Evolutionary conservation across 306 rosid species (phyloP).

Genomic region (Vicia villosa): DNA sequence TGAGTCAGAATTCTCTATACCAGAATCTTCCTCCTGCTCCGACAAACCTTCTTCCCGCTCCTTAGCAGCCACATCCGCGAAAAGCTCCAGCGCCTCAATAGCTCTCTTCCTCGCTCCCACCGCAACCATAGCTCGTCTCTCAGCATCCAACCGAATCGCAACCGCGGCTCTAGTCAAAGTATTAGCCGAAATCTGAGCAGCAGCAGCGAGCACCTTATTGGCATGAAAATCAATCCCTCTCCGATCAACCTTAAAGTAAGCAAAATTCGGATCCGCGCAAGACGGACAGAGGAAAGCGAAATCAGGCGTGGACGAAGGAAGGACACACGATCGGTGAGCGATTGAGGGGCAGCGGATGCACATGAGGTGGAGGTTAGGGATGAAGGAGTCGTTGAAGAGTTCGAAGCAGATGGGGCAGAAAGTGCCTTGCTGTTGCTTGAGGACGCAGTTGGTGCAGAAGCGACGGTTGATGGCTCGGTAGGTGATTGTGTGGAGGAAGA

Average conservation of each 20-base stretch:
- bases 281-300: constrained; percentile 54
- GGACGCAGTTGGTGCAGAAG: constrained; percentile 75
- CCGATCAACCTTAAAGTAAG: constrained; percentile 41
- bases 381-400: constrained; percentile 48
- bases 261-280: constrained; percentile 54
- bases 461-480: constrained; percentile 40
- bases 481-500: constrained; percentile 55
- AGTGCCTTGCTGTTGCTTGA: constrained; percentile 53
- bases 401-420: constrained; percentile 79
- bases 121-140: constrained; percentile 54
- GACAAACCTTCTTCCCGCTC: constrained; percentile 28
- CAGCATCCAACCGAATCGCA: constrained; percentile 51
- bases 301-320: constrained; percentile 17
- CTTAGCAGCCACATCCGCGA: constrained; percentile 40
- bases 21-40: constrained; percentile 5
- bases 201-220: constrained; percentile 51
- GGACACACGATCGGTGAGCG: constrained; percentile 59
- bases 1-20: constrained; percentile 12
- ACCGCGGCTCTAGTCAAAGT: constrained; percentile 54
- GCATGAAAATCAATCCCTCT: constrained; percentile 28
- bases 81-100: constrained; percentile 53
- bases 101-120: constrained; percentile 62
- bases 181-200: constrained; percentile 53
- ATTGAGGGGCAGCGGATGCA: constrained; percentile 69
- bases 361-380: constrained; percentile 55